phyloP scores from a whole-genome alignment of 225 moss, liverwort and hornwort species.

The Pseudisothecium myosuroides region DNA sequence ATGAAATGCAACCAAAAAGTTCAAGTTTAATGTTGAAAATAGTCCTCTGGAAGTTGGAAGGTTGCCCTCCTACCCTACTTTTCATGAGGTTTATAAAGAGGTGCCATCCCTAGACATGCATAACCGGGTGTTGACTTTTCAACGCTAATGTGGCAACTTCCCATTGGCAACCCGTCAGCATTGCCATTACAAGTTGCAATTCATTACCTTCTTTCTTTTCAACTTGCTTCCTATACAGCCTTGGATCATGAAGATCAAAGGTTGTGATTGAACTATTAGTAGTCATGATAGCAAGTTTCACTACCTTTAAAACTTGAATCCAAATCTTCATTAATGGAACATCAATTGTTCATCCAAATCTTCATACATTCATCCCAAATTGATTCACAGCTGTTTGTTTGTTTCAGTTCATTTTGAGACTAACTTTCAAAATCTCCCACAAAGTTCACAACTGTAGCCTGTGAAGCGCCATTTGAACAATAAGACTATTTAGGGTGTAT shows the following conservation, averaged over 20 bases:
- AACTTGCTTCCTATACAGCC: no score
- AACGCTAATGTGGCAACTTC: no score
- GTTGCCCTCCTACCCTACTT: not conserved
- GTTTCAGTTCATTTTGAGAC: not conserved
- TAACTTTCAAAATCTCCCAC: not conserved
- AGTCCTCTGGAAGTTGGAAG: not conserved
- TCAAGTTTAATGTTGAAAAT: not conserved
- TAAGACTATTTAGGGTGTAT: accelerated
- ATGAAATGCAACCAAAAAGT: not conserved
- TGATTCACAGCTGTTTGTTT: not conserved
- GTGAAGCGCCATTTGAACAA: not conserved
- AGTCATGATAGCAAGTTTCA: no score
- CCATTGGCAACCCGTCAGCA: no score
- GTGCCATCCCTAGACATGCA: accelerated
- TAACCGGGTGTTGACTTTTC: no score
- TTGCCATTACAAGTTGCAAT: no score
- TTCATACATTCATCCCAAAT: not conserved
- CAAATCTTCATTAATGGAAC: no score
- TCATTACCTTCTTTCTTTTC: no score
- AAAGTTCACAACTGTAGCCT: not conserved
- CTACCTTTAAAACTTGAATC: no score
- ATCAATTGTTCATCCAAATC: not conserved
- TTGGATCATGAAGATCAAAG: no score
- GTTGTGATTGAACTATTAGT: no score
- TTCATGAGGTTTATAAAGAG: not conserved